Base-by-base conservation (phyloP, 441 rosid genomes). In the Cnidoscolus chayamansa region DNA sequence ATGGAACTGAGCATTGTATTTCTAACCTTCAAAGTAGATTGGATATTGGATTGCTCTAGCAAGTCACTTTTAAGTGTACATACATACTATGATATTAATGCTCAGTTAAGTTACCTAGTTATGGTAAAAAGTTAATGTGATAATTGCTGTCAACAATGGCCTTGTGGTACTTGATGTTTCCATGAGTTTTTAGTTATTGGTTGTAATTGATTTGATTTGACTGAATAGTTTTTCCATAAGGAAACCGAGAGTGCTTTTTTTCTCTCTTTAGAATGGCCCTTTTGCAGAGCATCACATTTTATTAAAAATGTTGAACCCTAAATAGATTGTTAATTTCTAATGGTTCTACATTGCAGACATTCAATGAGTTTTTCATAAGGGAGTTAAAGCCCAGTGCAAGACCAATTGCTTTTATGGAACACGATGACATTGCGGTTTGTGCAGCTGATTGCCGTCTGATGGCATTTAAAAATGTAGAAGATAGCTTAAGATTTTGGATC, bases 361-460 rank as follows among this genome's bases (percentile, higher is more conserved):
- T 95, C 81, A 95, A 95, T 83, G 98, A 92, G 54, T 92, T 95
- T 68, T 95, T 92, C 80, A 81, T 88, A 75, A 83, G 98, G 73
- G 97, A 95, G 82, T 79, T 95, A 68, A 91, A 92, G 76, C 91
- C 92, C 51, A 90, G 92, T 68, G 88, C 88, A 61, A 90, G 98
- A 84, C 87, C 91, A 66, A 82, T 90, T 76, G 89, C 97, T 65
- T 77, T 47, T 31, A 1, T 64, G 67, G 88, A 88, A 58, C 80
- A 48, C 55, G 82, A 89, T 63, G 90, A 89, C 73, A 74, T 89
- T 56, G 91, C 98, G 25, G 78, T 88, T 48, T 90, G 92, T 82
- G 94, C 84, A 50, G 98, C 93, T 75, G 99, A 94, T 82, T 77
- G 98, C 76, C 96, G 98, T 68, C 80, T 94, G 73, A 90, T 84